phyloP scores from a whole-genome alignment of 225 moss, liverwort and hornwort genomes.

The Marchantia paleacea region DNA sequence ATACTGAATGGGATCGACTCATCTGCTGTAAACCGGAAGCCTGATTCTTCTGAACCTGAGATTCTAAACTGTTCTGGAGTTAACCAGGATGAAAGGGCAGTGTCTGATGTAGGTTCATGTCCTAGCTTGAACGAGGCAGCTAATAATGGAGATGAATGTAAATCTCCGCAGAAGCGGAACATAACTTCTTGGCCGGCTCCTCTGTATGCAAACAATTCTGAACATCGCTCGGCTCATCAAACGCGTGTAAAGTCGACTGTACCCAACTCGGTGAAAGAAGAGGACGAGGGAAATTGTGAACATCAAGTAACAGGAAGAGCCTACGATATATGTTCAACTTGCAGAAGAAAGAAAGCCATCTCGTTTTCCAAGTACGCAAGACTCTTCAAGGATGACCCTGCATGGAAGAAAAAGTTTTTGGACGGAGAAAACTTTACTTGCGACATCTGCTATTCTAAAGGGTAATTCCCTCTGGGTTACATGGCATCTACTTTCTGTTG shows the following conservation, averaged over 20 bases:
- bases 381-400: slow-evolving; percentile 41
- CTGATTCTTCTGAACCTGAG: background rate
- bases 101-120: slow-evolving; percentile 8
- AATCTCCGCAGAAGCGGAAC: background rate
- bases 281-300: no score
- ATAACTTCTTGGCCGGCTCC: slow-evolving; percentile 14
- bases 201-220: slow-evolving; percentile 3
- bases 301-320: background rate
- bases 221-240: background rate
- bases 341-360: slow-evolving; percentile 33
- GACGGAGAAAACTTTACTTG: slow-evolving; percentile 39
- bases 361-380: slow-evolving; percentile 34
- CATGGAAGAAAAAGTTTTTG: slow-evolving; percentile 45
- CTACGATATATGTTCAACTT: background rate
- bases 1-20: no score
- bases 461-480: slow-evolving; percentile 19
- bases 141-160: background rate
- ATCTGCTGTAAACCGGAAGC: no score
- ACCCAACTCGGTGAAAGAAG: background rate
- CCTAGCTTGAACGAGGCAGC: background rate
- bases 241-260: background rate
- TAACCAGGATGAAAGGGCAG: background rate
- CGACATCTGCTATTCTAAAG: slow-evolving; percentile 43
- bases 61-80: background rate
- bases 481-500: background rate